Base-by-base conservation (phyloP, 306 rosid species). In the Canavalia gladiata region DNA sequence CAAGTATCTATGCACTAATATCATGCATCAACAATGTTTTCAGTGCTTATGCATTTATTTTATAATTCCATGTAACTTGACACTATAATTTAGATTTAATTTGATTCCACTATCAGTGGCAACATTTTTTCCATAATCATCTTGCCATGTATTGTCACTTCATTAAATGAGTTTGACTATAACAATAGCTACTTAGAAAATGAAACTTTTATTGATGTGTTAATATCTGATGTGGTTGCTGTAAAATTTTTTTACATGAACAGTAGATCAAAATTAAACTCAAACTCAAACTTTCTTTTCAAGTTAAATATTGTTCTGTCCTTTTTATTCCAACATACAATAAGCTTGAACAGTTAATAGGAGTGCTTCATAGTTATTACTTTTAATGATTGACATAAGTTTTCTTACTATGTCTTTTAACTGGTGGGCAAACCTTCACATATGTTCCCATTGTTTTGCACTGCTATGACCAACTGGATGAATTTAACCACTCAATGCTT, bases 381-480 rank as follows among this genome's bases (percentile, higher is more conserved):
- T 52, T 58, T 52, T 55, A 51, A 28, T 80, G 58, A 28, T 56
- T 70, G 68, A 10, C 7, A 11, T 9, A 3, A 11, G 60, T 80
- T 45, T 50, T 60, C 64, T 74, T 69, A 47, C 43, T 35, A n/a
- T 79, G 50, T 31, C 13, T 56, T 74, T 80, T 80, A 8, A 31
- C 68, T 68, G 9, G 49, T 34, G 55, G 13, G n/a, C 70, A 70
- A 59, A 37, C 74, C 67, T 74, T 64, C 9, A 31, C 70, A 13
- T 47, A 66, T 74, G 55, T 47, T 60, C 46, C 68, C 50, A 13
- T 65, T 72, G 56, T 66, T 71, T 45, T 55, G 63, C 55, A 0
- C 75, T 45, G 56, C 56, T 43, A 63, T 72, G n/a, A 30, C 64
- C 35, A 50, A 46, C 49, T 64, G 83, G 77, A 74, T 65, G 65